Conservation (phyloP, 768 basidiomycete species). For the Dendrothele bispora region DNA sequence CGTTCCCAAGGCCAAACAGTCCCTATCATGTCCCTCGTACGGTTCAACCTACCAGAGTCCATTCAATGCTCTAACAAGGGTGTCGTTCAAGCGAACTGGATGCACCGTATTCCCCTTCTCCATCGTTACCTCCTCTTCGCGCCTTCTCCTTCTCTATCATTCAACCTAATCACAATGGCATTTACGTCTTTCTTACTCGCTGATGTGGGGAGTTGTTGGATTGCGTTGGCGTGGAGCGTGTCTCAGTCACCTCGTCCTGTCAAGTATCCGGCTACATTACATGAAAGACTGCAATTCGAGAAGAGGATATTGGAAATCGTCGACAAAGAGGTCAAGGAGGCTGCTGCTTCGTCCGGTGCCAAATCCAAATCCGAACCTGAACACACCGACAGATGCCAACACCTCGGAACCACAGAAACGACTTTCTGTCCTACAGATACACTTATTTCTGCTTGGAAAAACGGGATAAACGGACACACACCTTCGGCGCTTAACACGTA, state of each 20-base stretch:
- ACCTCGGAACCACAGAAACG: too few relatives aligned
- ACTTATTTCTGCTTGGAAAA: too few relatives aligned
- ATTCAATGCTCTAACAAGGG: too few relatives aligned
- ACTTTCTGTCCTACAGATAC: too few relatives aligned
- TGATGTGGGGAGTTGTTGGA: conserved; percentile 50
- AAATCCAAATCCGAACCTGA: too few relatives aligned
- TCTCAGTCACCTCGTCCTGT: conserved; percentile 21
- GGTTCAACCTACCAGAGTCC: conserved; percentile 13
- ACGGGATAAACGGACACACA: too few relatives aligned
- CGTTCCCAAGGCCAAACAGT: too few relatives aligned
- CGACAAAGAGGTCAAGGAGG: conserved; percentile 5
- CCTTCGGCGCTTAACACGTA: conserved; percentile 35
- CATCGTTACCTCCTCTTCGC: conserved; percentile 48
- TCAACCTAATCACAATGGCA: conserved; percentile 40
- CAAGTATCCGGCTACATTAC: conserved; percentile 32
- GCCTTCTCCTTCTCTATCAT: conserved; percentile 44
- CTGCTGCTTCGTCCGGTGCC: neutral
- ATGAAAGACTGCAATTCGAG: conserved; percentile 38
- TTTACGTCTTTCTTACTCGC: conserved; percentile 49
- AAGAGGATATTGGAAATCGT: conserved; percentile 27
- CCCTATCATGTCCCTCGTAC: conserved; percentile 29
- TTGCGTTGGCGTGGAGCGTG: conserved; percentile 41
- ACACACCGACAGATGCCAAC: too few relatives aligned
- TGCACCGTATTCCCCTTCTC: conserved; percentile 39
- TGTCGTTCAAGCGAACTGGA: too few relatives aligned